A percentile compares a stretch with the other conserved stretches of the same genome.
Evolutionary conservation across 768 basidiomycete genomes (phyloP).

Genomic region (Termitomyces sp.): DNA sequence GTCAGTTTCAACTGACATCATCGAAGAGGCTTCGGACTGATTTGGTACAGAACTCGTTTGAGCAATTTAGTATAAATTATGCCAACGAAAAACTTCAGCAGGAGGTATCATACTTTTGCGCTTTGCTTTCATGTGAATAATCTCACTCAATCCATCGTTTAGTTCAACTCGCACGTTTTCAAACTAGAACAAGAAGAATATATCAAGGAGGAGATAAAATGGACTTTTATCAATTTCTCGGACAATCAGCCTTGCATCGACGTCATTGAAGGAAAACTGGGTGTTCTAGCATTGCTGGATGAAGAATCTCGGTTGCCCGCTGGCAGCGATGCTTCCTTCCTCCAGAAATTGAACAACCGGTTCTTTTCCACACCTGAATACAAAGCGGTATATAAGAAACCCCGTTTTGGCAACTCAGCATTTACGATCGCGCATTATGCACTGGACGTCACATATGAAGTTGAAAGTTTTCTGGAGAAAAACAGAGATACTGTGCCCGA

Average conservation of each 20-base stretch:
- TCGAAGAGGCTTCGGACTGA: neutral
- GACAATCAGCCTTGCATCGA: conserved; percentile 99
- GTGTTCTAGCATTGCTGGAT: conserved; percentile 90
- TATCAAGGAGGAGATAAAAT: conserved; percentile 96
- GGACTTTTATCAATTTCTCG: conserved; percentile 99
- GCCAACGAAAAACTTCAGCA: conserved; percentile 98
- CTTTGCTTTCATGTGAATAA: neutral
- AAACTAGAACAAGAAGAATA: conserved; percentile 99
- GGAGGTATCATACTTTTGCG: conserved; percentile 53
- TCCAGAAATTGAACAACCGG: conserved; percentile 87
- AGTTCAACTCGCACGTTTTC: conserved; percentile 99
- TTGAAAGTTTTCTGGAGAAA: conserved; percentile 97
- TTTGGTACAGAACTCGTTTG: conserved; percentile 68
- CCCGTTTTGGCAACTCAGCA: conserved; percentile 94
- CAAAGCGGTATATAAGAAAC: conserved; percentile 93
- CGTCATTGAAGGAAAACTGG: conserved; percentile 95
- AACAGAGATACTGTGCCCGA: conserved; percentile 99
- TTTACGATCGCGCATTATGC: conserved; percentile 99
- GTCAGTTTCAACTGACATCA: conserved; percentile 26
- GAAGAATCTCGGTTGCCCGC: conserved; percentile 96
- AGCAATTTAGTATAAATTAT: conserved; percentile 99
- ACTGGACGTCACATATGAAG: conserved; percentile 96
- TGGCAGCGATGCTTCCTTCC: conserved; percentile 88
- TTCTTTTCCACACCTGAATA: conserved; percentile 75
- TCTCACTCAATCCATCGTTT: conserved; percentile 6